A percentile compares a stretch with the other conserved stretches of the same genome.
Evolutionary conservation across 1,139 yeast species (phyloP).

Genomic region (Pichia sorboxylosa): DNA sequence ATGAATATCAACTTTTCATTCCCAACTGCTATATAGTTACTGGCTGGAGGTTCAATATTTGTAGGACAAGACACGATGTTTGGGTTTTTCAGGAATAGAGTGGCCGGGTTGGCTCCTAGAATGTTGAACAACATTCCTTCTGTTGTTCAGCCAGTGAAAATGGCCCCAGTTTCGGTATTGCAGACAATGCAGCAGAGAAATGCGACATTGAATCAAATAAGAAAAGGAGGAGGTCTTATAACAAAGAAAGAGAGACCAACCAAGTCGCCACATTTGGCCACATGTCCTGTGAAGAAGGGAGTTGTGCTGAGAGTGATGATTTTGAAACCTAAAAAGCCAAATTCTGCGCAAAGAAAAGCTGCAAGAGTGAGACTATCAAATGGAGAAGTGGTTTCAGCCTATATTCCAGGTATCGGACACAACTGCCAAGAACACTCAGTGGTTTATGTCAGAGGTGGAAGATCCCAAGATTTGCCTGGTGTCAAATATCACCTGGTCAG

Average conservation of each 20-base stretch:
- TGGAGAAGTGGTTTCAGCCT: conserved; percentile 82
- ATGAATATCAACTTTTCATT: no score
- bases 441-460: conserved; percentile 91
- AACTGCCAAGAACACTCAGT: conserved; percentile 97
- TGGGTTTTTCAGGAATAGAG: no score
- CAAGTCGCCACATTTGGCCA: conserved; percentile 73
- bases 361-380: conserved; percentile 89
- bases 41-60: not conserved
- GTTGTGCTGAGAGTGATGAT: conserved; percentile 93
- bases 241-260: conserved; percentile 37
- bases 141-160: not conserved
- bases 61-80: no score
- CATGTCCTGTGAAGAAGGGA: conserved; percentile 78
- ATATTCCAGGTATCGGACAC: conserved; percentile 98
- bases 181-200: conserved; percentile 29
- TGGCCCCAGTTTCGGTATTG: conserved; percentile 1
- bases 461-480: conserved; percentile 98
- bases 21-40: no score
- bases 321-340: conserved; percentile 93
- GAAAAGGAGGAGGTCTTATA: conserved; percentile 48
- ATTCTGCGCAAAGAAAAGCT: conserved; percentile 95
- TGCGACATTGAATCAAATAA: conserved; percentile 66
- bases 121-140: no score
- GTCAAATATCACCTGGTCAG: conserved; percentile 89
- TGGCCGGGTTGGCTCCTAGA: no score